Evolutionary conservation across 2,329 filamentous ascomycete genomes (phyloP).

Genomic region (Mycocentrospora acerina): DNA sequence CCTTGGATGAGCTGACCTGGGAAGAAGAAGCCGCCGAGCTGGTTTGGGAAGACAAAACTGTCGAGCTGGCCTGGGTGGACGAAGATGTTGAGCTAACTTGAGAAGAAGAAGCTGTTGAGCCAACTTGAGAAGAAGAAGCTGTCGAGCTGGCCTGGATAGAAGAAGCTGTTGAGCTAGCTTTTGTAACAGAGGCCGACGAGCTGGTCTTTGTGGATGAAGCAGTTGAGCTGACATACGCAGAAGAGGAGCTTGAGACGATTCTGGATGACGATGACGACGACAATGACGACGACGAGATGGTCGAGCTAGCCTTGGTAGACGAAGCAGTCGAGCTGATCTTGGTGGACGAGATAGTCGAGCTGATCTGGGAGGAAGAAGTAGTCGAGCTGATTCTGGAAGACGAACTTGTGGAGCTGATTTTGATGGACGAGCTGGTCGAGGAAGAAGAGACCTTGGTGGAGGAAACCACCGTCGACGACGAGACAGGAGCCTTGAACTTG

Average conservation of each 20-base stretch:
- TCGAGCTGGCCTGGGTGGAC: background rate
- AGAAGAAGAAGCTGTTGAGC: no score
- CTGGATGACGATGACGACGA: conserved; percentile 1
- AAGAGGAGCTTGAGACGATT: background rate
- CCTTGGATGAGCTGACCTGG: background rate
- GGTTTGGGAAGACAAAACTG: background rate
- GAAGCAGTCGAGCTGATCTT: background rate
- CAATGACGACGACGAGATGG: background rate
- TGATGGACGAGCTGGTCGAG: conserved; percentile 2
- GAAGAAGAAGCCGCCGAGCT: background rate
- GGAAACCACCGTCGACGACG: conserved; percentile 11
- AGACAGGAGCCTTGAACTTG: conserved; percentile 17
- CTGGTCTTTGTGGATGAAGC: conserved; percentile 2
- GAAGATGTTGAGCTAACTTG: no score
- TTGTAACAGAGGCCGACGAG: background rate
- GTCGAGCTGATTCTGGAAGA: conserved; percentile 1
- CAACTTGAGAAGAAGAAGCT: no score
- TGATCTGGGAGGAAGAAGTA: conserved; percentile 1
- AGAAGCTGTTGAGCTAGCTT: no score
- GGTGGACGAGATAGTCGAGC: background rate
- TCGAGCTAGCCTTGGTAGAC: background rate
- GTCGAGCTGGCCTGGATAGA: no score
- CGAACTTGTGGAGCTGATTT: conserved; percentile 4
- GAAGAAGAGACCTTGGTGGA: conserved; percentile 1
- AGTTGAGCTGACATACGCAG: conserved; percentile 1